Base-by-base conservation (phyloP, 2,329 filamentous ascomycete genomes). In the Fusarium robinianum region DNA sequence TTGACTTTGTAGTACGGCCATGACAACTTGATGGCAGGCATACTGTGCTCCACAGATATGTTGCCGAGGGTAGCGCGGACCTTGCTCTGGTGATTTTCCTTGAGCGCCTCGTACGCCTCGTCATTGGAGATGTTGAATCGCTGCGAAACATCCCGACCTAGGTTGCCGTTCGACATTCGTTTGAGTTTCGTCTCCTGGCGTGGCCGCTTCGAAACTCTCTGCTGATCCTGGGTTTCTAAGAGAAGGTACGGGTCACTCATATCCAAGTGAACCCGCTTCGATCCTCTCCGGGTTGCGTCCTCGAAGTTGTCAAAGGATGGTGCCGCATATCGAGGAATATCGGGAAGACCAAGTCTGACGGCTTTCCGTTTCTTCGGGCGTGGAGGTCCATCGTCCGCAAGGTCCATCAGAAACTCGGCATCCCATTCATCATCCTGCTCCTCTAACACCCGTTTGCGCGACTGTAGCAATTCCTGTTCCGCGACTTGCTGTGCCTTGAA, bases 121-220 rank as follows among this genome's bases (percentile, higher is more conserved):
- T 99, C 94, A 53, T 97, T 97, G 19, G 91, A 96, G 46, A 95
- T 88, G 64, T 97, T 97, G 76, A 96, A 99, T 27, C 92, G 85
- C 56, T 86, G 81, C 24, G 81, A 81, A 23, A 96, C 78, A 42
- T 88, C 84, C 41, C 85, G 87, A 3, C 84, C 83, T 27, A 90
- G 72, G 36, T 83, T 85, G 11, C 84, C 82, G 43, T 81, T 85
- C 6, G 80, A 82, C 73, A 83, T 84, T 51, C 79, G 84, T 68
- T 80, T 85, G 53, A 80, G 77, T 51, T 83, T 83, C 37, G 74
- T 71, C 44, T 80, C 74, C 10, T 72, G 59, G 29, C 76, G 77
- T 15, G 73, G 74, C 43, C 83, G 80, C 66, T 88, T 87, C 12
- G 79, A 70, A 8, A 79, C 75, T 18, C 78, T 75, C 53, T 84